Evolutionary conservation across 805 yeast species (phyloP).

Genomic region (Yarrowia sp.): DNA sequence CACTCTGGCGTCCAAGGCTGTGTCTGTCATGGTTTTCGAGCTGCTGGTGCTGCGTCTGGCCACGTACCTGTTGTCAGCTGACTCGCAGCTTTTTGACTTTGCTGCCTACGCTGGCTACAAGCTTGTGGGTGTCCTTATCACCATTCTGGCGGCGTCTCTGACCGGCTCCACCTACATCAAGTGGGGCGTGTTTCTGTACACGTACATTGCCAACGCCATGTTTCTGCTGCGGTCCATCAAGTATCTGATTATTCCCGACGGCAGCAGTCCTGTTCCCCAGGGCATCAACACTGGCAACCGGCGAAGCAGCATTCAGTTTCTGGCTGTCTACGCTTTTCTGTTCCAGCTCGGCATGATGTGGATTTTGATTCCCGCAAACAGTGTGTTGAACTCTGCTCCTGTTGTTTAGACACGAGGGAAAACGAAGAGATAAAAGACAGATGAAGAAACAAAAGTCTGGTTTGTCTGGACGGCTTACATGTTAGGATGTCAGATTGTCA

Average conservation of each 20-base stretch:
- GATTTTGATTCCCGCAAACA: constrained; percentile 46
- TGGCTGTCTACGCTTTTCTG: constrained; percentile 78
- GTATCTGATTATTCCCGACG: constrained; percentile 62
- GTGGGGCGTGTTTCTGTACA: constrained; percentile 50
- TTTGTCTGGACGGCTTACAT: no score
- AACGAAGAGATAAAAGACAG: background rate
- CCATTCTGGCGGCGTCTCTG: constrained; percentile 37
- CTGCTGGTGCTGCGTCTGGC: constrained; percentile 73
- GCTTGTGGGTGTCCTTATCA: constrained; percentile 61
- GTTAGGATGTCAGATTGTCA: no score
- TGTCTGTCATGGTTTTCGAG: constrained; percentile 79
- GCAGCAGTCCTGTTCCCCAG: constrained; percentile 27
- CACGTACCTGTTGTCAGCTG: constrained; percentile 70
- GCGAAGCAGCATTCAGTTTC: constrained; percentile 78
- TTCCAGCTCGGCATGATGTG: constrained; percentile 75
- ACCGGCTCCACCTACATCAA: constrained; percentile 41
- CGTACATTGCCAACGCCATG: constrained; percentile 54
- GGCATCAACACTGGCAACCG: constrained; percentile 61
- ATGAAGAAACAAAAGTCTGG: no score
- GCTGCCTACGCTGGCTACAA: constrained; percentile 91
- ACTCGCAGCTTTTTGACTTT: constrained; percentile 74
- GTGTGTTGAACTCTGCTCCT: background rate
- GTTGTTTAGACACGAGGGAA: background rate
- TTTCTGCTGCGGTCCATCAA: constrained; percentile 52
- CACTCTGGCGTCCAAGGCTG: constrained; percentile 75